Percentiles rank a stretch among this genome's conserved stretches.
These are phyloP conservation scores for Phellinidium pouzarii DNA, from an alignment of 1,284 basidiomycete species.

Conservation along the genomic window DNA sequence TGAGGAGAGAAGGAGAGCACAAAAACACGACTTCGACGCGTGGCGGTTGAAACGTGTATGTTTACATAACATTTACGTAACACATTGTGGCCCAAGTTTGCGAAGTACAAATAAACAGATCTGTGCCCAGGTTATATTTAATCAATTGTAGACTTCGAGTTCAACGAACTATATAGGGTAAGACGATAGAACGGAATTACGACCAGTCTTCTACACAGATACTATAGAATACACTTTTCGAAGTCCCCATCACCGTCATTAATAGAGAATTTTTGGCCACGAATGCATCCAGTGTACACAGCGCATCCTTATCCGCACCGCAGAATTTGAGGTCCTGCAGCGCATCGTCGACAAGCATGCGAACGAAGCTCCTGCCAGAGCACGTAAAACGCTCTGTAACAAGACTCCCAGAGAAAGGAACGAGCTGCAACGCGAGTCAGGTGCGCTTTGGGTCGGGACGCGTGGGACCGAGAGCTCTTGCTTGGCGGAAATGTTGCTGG, in stretches of 20 bases:
- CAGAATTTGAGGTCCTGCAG: conserved; percentile 61
- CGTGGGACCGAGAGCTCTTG: conserved; percentile 41
- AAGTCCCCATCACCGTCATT: conserved; percentile 62
- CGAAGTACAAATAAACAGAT: too few species aligned
- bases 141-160: too few species aligned
- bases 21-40: too few species aligned
- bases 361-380: conserved; percentile 38
- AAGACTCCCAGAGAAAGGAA: conserved; percentile 61
- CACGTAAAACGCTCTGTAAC: conserved; percentile 56
- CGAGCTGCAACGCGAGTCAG: conserved; percentile 56
- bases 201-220: too few species aligned
- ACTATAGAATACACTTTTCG: conserved; percentile 51
- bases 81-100: too few species aligned
- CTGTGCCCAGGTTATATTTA: too few species aligned
- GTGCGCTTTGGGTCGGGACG: conserved; percentile 34
- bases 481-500: conserved; percentile 65
- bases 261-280: conserved; percentile 63
- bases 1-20: too few species aligned
- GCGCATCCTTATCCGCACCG: conserved; percentile 39
- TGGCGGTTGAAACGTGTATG: too few species aligned
- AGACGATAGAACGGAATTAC: too few species aligned
- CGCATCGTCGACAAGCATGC: conserved; percentile 63
- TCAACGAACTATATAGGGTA: too few species aligned
- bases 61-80: too few species aligned
- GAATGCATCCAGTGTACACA: conserved; percentile 64